Evolutionary conservation across 2,329 filamentous ascomycete genomes (phyloP), one percentile per base, ranked within the genome.

Genomic region (Aureobasidium sp.): DNA sequence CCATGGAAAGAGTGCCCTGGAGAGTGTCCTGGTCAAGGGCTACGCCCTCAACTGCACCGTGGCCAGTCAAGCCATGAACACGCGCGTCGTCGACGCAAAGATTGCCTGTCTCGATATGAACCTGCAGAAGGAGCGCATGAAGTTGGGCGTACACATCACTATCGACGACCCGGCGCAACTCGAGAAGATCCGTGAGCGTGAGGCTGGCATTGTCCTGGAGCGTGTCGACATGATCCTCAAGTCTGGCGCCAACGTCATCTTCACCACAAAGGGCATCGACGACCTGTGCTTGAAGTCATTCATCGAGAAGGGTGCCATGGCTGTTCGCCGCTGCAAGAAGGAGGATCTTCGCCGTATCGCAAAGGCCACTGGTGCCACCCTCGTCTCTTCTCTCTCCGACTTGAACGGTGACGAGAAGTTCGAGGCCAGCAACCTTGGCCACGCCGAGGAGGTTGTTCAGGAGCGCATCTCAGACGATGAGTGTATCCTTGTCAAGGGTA

Each of bases 11-110:
- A 91, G 90, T 71, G 84, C 87, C 22, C 84, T 85, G 44, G 94
- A 99, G 79, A 97, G 92, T 12, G 77, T 95, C 27, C 81, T 99
- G 52, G 87, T 99, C 72, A 96, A 95, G 80, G 94, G 94, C 62
- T 99, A 99, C 74, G 94, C 94, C 63, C 80, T 99, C 71, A 99
- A 99, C 83, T 99, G 94, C 82, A 99, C 94, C 41, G 92, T 99
- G 63, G 94, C 94, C 61, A 97, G 92, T 62, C 94, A 99, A 77
- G 94, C 94, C 49, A 99, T 99, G 94, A 91, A 86, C 70, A 99
- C 94, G 34, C 85, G 89, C 70, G 85, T 99, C 74, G 85, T 84
- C 58, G 92, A 97, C 76, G 94, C 94, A 68, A 97, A 96, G 82
- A 99, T 99, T 76, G 94, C 94, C 55, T 88, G 93, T 70, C 78